Base-by-base conservation (phyloP, 2,329 filamentous ascomycete species). In the Chrysoporthe austroafricana region DNA sequence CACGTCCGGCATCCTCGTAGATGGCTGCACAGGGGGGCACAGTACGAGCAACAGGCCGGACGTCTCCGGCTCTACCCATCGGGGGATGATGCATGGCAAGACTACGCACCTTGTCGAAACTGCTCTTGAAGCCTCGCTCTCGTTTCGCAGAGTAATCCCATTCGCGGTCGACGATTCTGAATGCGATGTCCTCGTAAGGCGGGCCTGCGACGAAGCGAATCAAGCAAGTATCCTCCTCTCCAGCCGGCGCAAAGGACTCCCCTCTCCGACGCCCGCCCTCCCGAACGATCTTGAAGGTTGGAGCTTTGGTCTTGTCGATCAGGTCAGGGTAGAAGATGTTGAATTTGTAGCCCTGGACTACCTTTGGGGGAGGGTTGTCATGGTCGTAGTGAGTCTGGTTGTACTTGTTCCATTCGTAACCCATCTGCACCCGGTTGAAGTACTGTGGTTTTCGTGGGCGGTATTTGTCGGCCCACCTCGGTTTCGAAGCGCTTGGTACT, bases 321-420 rank as follows among this genome's bases (percentile, higher is more conserved):
- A 99, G 88, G 73, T 99, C 96, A 0, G 96, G 96, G 76, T 99
- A 99, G 81, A 99, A 99, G 63, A 99, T 95, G 81, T 99, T 98
- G 85, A 99, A 99, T 78, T 97, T 97, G 85, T 99, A 99, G 66
- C 96, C 96, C 78, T 99, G 96, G 13, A 99, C 96, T 7, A 99
- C 95, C 80, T 97, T 97, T 36, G 96, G 96, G 1, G 96, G 96
- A 2, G 96, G 96, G 75, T 98, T 97, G 77, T 98, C 95, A 78
- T 97, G 93, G 78, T 98, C 96, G 81, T 99, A 99, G 80, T 99
- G 96, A 14, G 96, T 99, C 81, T 99, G 96, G 76, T 99, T 99
- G 85, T 99, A 99, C 80, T 99, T 99, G 84, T 99, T 99, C 96
- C 96, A 99, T 79, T 99, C 96, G 79, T 98, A 99, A 64, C 96